Percentiles rank a stretch among this genome's conserved stretches.
Conservation (phyloP, 1,284 basidiomycete genomes). For the Sparassis latifolia region DNA sequence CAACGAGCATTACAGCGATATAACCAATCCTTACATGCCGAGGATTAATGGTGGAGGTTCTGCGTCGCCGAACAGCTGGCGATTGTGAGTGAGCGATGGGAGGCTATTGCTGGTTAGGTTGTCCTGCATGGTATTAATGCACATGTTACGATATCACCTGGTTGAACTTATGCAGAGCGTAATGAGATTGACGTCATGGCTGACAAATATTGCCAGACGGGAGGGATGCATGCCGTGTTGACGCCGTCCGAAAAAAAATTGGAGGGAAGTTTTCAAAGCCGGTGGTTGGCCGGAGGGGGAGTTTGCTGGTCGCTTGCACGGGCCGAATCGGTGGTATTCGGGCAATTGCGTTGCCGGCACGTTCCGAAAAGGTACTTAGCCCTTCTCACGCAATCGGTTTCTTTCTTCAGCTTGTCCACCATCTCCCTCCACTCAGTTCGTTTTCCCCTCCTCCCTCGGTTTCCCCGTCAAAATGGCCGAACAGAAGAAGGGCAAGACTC, state of each 20-base stretch:
- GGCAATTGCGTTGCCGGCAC: constrained; percentile 9
- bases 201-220: too few species aligned
- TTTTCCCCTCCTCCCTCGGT: constrained; percentile 29
- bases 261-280: too few species aligned
- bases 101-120: too few species aligned
- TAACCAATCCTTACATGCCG: constrained; percentile 10
- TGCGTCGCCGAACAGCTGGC: constrained; percentile 17
- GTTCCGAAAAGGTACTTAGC: constrained; percentile 22
- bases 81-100: background rate
- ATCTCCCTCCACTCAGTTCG: constrained; percentile 41
- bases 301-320: too few species aligned
- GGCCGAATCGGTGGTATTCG: constrained; percentile 14
- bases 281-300: too few species aligned
- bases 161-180: too few species aligned
- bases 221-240: too few species aligned
- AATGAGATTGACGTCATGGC: too few species aligned
- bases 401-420: constrained; percentile 32
- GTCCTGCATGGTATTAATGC: too few species aligned
- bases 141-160: too few species aligned
- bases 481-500: constrained; percentile 68
- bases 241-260: too few species aligned
- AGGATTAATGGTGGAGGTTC: constrained; percentile 11
- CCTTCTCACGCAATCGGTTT: constrained; percentile 20
- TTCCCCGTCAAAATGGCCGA: constrained; percentile 66
- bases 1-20: constrained; percentile 7